Evolutionary conservation across 2,329 filamentous ascomycete species (phyloP), one percentile per base, ranked within the genome.

Genomic region (Ophiostoma populinum): DNA sequence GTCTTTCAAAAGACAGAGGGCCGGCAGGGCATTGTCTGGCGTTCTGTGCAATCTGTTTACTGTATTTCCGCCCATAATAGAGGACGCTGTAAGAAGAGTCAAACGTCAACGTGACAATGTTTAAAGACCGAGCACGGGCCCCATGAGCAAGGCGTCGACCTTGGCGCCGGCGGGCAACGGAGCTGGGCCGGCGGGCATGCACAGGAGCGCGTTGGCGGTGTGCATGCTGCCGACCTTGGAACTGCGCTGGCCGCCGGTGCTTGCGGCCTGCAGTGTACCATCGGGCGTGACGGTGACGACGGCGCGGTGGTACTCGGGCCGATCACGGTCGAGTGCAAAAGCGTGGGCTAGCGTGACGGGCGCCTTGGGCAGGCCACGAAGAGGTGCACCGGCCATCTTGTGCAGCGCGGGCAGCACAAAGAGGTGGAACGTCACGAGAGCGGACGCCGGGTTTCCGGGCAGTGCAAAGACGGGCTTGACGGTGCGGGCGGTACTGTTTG

Each of bases 361-460:
- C 0, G 92, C 70, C 33, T 62, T 71, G 1, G 85, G 75, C 12
- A 94, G 58, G 0, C 86, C 83, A 0, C 62, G 61, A 0, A 73
- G 73, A 26, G 55, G 56, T 16, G 85, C 60, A 0, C 86, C 90
- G 9, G 73, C 67, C 46, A 80, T 64, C 45, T 79, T 74, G 49
- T 92, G 83, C 40, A 98, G 58, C 1, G 80, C 75, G 0, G 90
- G 90, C 9, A 98, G 63, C 7, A 95, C 85, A 54, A 98, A 95
- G 2, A 98, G 69, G 49, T 95, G 81, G 48, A 92, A 83, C 0
- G 87, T 92, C 8, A 95, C 90, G 2, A 94, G 65, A 0, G 90
- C 87, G 3, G 80, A 90, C 2, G 87, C 90, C 0, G 90, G 90
- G 51, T 98, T 98, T 0, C 90, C 90, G 0, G 90, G 90, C 0